Conservation (phyloP, 768 basidiomycete species). For the Tricholomella constricta region DNA sequence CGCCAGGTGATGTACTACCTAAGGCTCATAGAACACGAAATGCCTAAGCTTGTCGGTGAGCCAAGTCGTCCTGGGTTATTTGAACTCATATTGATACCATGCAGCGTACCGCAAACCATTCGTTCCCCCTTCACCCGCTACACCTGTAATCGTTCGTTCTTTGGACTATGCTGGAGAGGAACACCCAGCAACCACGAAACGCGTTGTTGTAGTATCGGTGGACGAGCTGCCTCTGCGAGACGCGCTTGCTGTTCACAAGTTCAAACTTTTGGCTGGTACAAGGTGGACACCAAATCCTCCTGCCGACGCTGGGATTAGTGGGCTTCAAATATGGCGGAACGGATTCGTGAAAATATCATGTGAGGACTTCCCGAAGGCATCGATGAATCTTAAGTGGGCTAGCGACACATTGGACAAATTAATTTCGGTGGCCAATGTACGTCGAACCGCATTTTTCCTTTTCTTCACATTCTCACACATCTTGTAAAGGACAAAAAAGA, state of each 20-base stretch:
- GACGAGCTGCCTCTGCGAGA: slow-evolving; percentile 66
- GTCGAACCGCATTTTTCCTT: slow-evolving; percentile 30
- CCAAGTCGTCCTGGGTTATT: background rate
- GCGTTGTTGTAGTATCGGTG: slow-evolving; percentile 74
- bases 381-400: slow-evolving; percentile 94
- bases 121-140: slow-evolving; percentile 56
- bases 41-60: slow-evolving; percentile 77
- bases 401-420: slow-evolving; percentile 83
- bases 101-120: slow-evolving; percentile 85
- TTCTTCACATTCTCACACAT: background rate
- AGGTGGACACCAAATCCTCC: slow-evolving; percentile 83
- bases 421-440: slow-evolving; percentile 81
- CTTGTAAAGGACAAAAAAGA: slow-evolving; percentile 40
- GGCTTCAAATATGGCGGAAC: slow-evolving; percentile 52
- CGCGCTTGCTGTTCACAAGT: slow-evolving; percentile 73
- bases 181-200: slow-evolving; percentile 73
- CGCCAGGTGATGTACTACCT: slow-evolving; percentile 76
- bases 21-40: slow-evolving; percentile 85
- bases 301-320: slow-evolving; percentile 62
- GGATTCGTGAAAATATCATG: slow-evolving; percentile 92
- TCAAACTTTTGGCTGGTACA: slow-evolving; percentile 86
- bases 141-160: slow-evolving; percentile 71
- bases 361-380: slow-evolving; percentile 79
- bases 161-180: slow-evolving; percentile 76
- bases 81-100: slow-evolving; percentile 6